Evolutionary conservation across 2,329 filamentous ascomycete species (phyloP), one percentile per base, ranked within the genome.

Genomic region (Colletotrichum sp.): DNA sequence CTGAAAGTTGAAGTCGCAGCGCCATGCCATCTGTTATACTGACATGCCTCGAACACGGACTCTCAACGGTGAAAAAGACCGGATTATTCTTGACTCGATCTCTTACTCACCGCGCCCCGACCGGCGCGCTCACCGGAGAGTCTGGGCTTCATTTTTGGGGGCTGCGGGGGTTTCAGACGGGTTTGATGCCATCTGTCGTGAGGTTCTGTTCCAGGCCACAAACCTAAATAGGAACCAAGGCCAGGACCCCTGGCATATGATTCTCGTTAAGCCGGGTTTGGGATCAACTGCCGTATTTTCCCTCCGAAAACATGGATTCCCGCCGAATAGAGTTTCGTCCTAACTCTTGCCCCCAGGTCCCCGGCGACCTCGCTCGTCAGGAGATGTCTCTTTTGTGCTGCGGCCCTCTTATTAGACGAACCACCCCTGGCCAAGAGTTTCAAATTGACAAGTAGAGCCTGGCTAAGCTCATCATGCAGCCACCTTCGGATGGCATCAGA

Each of bases 21-120:
- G 69, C 34, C 13, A 28, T 65, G 70, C 34, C 70, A 59, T 73
- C 70, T 52, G 59, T 73, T 75, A 68, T 75, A 75, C 57, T 19
- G 19, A 15, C 19, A 39, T 39, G 0, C 11, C 11, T 36, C 39
- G 12, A 27, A 27, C 15, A 22, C 34, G 27, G n/a, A 48, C 44
- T 48, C 25, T 4, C 59, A 25, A 30, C 63, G 22, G 44, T 2
- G 44, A 25, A n/a, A n/a, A n/a, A 34, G 19, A 75, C 27, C 39
- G 57, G 39, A n/a, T 25, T 57, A 11, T 44, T 57, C 52, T 68
- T 57, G 68, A 68, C 55, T 57, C 61, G 39, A 25, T 13, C 12
- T 44, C 22, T 15, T 19, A 64, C 44, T 22, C 13, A 48, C 27
- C 27, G 39, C 36, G 39, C 36, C 57, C 22, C 11, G 39, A 15